Evolutionary conservation across 2,329 filamentous ascomycete species (phyloP), one percentile per base, ranked within the genome.

Genomic region (Ophiostoma quercus): DNA sequence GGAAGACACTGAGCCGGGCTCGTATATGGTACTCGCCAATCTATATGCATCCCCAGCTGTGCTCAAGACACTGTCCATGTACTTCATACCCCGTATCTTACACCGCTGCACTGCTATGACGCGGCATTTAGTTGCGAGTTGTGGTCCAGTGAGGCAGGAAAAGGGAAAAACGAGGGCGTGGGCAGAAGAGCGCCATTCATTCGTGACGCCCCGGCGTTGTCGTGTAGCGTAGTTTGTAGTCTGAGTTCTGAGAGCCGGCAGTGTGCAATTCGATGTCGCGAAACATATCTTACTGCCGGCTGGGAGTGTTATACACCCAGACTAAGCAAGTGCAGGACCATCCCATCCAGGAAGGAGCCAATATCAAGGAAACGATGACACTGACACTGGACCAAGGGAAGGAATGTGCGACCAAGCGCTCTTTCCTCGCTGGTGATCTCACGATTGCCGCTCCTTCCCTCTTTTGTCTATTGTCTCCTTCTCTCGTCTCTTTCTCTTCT

Each of bases 131-230:
- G 43, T 51, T 39, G 62, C 22, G 51, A 57, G n/a, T 57, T 47
- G 19, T 14, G 9, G 51, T 25, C n/a, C 51, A 57, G 22, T 25
- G n/a, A 57, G 51, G 51, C 51, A 29, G 51, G 51, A 9, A 57
- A 57, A 57, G 14, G 25, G 57, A 8, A 62, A 25, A 60, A 47
- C 8, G 43, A 57, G 67, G 51, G 62, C 67, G 67, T 70, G 66
- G 68, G 69, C 60, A 60, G 25, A 67, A 51, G 67, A 60, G 57
- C 67, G 47, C 16, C 69, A 22, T 70, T 47, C 43, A 70, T 70
- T 70, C 69, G 69, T 29, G 69, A 66, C 16, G 43, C 32, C 34
- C 29, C 22, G 62, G 11, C 68, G 43, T 37, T 47, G 43, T n/a
- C 16, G 19, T 47, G 43, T 47, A 47, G 43, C 43, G 43, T 47